Percentiles rank a stretch among this genome's conserved stretches.
Evolutionary conservation across 345 rosid genomes (phyloP).

Genomic region (Crucihimalaya himalaica): DNA sequence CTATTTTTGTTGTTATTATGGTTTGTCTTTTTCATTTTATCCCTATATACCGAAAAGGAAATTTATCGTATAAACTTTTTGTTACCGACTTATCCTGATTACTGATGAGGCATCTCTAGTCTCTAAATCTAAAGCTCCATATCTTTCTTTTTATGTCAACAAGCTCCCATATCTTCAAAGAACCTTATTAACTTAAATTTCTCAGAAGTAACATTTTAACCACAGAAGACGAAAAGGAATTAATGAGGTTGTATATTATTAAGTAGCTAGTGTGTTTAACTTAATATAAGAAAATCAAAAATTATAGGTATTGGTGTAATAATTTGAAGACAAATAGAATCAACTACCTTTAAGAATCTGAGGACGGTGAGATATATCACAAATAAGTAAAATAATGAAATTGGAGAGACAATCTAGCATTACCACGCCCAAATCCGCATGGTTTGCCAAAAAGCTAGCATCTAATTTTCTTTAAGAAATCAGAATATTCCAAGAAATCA

Average conservation of each 20-base stretch:
- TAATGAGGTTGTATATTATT: not conserved
- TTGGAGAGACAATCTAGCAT: conserved; percentile 29
- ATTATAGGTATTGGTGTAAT: not conserved
- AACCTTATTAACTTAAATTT: not conserved
- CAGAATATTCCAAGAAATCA: conserved; percentile 20
- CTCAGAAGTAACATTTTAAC: not conserved
- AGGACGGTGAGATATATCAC: conserved; percentile 18
- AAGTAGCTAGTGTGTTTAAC: not conserved
- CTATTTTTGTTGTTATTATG: conserved; percentile 9
- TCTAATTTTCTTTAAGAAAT: not conserved
- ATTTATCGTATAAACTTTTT: conserved; percentile 21
- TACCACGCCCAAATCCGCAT: conserved; percentile 28
- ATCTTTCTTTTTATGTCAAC: not conserved
- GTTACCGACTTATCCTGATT: conserved; percentile 36
- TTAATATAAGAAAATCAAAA: not conserved
- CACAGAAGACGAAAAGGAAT: not conserved
- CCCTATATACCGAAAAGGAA: not conserved
- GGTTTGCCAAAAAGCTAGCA: conserved; percentile 4
- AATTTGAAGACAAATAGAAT: conserved; percentile 16
- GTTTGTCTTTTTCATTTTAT: conserved; percentile 16
- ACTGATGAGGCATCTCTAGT: conserved; percentile 24
- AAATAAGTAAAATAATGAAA: not conserved
- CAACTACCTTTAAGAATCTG: conserved; percentile 16
- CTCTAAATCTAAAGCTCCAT: not conserved
- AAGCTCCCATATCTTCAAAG: not conserved